A percentile compares a stretch with the other conserved stretches of the same genome.
Conservation (phyloP, 2,329 filamentous ascomycete species). For the Aspergillus pseudoterreus region DNA sequence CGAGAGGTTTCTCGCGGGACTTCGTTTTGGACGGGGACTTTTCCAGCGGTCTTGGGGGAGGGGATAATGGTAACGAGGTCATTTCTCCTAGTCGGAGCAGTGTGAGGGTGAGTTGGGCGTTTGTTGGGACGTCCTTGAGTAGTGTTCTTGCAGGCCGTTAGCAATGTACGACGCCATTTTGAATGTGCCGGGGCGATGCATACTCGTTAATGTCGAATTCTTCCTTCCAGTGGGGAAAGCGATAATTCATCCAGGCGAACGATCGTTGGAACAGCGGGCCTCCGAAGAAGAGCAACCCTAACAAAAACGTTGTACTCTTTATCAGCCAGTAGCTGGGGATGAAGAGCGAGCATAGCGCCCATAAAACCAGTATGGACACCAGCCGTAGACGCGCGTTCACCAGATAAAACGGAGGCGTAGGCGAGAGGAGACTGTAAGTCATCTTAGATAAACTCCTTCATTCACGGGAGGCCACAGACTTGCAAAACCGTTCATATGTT, state of each 20-base stretch:
- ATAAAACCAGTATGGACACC: conserved; percentile 50
- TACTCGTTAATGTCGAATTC: conserved; percentile 67
- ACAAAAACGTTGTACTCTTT: conserved; percentile 62
- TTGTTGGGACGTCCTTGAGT: conserved; percentile 77
- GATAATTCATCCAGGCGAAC: conserved; percentile 47
- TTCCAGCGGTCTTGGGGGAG: conserved; percentile 55
- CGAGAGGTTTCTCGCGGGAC: background rate
- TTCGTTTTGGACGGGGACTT: conserved; percentile 34
- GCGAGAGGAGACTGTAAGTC: conserved; percentile 52
- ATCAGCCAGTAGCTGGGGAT: conserved; percentile 58
- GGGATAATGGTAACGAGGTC: conserved; percentile 74
- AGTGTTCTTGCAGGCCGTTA: conserved; percentile 51
- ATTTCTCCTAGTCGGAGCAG: conserved; percentile 77
- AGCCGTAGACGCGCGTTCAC: conserved; percentile 53
- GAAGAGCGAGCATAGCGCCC: conserved; percentile 51
- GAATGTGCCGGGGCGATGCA: background rate
- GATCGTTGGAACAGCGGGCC: conserved; percentile 67
- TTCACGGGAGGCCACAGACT: conserved; percentile 35
- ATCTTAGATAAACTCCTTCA: background rate
- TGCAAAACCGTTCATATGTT: conserved; percentile 61
- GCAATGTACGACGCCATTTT: background rate
- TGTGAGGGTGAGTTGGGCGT: conserved; percentile 80
- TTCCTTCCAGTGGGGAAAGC: conserved; percentile 69
- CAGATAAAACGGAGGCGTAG: conserved; percentile 59
- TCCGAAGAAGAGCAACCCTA: conserved; percentile 74